Evolutionary conservation across 495 filamentous ascomycete species (phyloP), one percentile per base, ranked within the genome.

Genomic region (Aspergillus heteromorphus): DNA sequence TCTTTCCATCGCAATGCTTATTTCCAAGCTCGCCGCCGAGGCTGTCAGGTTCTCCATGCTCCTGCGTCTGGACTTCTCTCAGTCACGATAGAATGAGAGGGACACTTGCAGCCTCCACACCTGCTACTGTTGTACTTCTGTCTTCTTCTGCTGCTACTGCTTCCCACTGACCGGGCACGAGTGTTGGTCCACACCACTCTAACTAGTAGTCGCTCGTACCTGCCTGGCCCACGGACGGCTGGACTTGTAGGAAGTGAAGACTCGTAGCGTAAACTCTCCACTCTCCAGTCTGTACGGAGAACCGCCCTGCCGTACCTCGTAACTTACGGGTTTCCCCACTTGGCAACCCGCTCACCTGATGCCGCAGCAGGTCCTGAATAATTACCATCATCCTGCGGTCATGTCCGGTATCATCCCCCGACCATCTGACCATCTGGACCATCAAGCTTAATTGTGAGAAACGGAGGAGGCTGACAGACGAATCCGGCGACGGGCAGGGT

Each of bases 251-350:
- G 13, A 34, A 34, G 13, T 2, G 7, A 34, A 34, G 31, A 10
- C 9, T 10, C 31, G 34, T 38, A 38, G 34, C 34, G 34, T 13
- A 38, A 38, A 38, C 34, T 38, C 34, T 36, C 31, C 31, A 36
- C 5, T 5, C 34, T n/a, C 11, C 10, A 38, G 13, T 5, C 34
- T 13, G 34, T 13, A 38, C 36, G 11, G 38, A 51, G 21, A 36
- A 19, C 27, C 19, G 25, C 27, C 27, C 51, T 50, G 29, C 51
- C 54, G 21, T 19, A 30, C 18, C 41, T 48, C 36, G 27, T 40
- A 45, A 11, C 19, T 45, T 42, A 23, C 58, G 54, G 54, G 23
- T 61, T 57, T 51, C 58, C 58, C 40, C 51, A 56, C 54, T 43
- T 10, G 51, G 58, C 43, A 57, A 54, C 20, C 58, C 54, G 56